These are phyloP conservation scores for Stagonosporopsis rhizophila DNA, from an alignment of 2,329 filamentous ascomycete genomes.

Conservation along the genomic window DNA sequence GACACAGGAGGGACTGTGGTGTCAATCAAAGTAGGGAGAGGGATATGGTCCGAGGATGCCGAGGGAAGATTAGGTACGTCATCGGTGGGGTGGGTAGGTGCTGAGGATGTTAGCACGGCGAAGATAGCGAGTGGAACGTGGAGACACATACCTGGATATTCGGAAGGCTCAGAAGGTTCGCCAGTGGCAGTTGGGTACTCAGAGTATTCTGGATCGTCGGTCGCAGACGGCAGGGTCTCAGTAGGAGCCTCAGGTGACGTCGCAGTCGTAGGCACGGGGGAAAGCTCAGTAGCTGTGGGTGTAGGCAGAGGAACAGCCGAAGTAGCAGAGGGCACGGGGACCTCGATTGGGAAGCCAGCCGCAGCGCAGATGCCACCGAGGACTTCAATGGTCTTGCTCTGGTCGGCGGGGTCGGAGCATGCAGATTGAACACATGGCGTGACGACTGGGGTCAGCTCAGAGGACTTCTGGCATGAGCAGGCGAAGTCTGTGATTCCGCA, in stretches of 20 bases:
- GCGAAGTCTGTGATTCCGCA: slow-evolving; percentile 52
- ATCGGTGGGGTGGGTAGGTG: neutral
- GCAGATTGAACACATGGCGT: slow-evolving; percentile 53
- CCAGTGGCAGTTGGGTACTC: slow-evolving; percentile 6
- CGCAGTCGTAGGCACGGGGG: neutral
- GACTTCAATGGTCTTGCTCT: slow-evolving; percentile 35
- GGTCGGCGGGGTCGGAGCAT: slow-evolving; percentile 47
- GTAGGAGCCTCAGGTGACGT: neutral
- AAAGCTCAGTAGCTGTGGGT: neutral
- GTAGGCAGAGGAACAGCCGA: neutral
- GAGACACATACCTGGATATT: neutral
- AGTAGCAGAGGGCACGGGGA: slow-evolving; percentile 10
- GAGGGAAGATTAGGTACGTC: slow-evolving; percentile 9
- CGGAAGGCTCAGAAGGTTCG: neutral
- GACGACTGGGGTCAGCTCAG: slow-evolving; percentile 46
- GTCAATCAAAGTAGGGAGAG: slow-evolving; percentile 11
- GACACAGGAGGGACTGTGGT: slow-evolving; percentile 6
- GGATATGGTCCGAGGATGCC: neutral
- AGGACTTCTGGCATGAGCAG: slow-evolving; percentile 56
- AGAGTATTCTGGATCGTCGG: slow-evolving; percentile 2
- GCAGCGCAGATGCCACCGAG: slow-evolving; percentile 37
- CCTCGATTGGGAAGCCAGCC: slow-evolving; percentile 32
- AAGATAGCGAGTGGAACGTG: neutral
- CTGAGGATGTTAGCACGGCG: neutral
- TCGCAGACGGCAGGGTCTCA: slow-evolving; percentile 1